These are phyloP conservation scores for Penicillium sp. DNA, from an alignment of 2,329 filamentous ascomycete genomes.

Conservation along the genomic window DNA sequence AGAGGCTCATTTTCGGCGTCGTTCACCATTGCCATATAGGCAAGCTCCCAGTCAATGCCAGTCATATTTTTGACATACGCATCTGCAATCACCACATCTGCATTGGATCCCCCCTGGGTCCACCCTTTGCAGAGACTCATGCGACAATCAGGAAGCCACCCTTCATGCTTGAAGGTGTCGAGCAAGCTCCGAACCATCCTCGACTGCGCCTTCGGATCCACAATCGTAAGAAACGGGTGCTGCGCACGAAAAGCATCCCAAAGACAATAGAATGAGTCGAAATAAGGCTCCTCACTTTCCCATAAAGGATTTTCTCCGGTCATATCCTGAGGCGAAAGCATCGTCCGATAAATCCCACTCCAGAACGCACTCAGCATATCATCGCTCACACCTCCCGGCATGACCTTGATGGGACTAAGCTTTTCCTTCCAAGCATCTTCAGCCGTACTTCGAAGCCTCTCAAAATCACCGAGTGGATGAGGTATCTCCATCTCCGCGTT, in stretches of 20 bases:
- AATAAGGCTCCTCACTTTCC: slow-evolving; percentile 64
- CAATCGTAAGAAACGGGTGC: slow-evolving; percentile 28
- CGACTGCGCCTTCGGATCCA: slow-evolving; percentile 28
- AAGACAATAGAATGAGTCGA: slow-evolving; percentile 63
- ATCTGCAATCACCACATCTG: slow-evolving; percentile 66
- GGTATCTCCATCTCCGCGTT: slow-evolving; percentile 67
- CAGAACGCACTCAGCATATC: slow-evolving; percentile 59
- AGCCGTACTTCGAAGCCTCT: slow-evolving; percentile 47
- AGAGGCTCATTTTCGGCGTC: slow-evolving; percentile 68
- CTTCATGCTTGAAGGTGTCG: slow-evolving; percentile 31
- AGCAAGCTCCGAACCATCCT: slow-evolving; percentile 30
- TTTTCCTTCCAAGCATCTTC: slow-evolving; percentile 59
- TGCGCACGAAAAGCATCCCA: slow-evolving; percentile 26
- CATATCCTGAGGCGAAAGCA: slow-evolving; percentile 69
- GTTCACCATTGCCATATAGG: slow-evolving; percentile 66
- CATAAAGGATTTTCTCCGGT: slow-evolving; percentile 69
- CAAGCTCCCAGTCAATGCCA: slow-evolving; percentile 64
- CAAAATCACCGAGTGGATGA: slow-evolving; percentile 43
- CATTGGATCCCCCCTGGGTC: slow-evolving; percentile 48
- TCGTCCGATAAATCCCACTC: slow-evolving; percentile 66
- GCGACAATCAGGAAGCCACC: slow-evolving; percentile 33
- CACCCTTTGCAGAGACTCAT: slow-evolving; percentile 35
- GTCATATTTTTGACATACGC: slow-evolving; percentile 64
- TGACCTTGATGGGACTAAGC: slow-evolving; percentile 56
- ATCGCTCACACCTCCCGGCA: slow-evolving; percentile 52